These are phyloP conservation scores for Ilex asprella DNA, from an alignment of 257 asterid genomes.

Conservation along the genomic window DNA sequence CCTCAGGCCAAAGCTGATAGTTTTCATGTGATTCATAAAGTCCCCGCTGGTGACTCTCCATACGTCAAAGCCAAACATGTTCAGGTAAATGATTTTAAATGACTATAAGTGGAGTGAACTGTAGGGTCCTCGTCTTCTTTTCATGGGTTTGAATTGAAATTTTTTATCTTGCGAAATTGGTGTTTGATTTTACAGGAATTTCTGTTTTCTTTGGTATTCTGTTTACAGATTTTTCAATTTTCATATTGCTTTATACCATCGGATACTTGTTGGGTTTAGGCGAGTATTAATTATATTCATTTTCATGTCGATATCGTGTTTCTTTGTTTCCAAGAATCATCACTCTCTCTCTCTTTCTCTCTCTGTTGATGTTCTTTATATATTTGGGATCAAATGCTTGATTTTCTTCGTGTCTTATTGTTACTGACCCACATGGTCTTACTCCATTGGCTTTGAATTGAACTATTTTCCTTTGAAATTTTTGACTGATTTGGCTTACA, in stretches of 20 bases:
- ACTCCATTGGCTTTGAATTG: too few relatives aligned
- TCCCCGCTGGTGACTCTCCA: slow-evolving; percentile 87
- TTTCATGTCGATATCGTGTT: too few relatives aligned
- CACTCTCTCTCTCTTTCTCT: too few relatives aligned
- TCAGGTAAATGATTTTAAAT: slow-evolving; percentile 40
- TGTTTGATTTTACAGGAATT: background rate
- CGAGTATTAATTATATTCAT: too few relatives aligned
- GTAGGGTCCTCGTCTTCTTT: background rate
- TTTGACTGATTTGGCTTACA: too few relatives aligned
- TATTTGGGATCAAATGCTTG: too few relatives aligned
- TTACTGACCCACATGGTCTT: too few relatives aligned
- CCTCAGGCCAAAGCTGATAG: slow-evolving; percentile 24
- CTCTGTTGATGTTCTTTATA: too few relatives aligned
- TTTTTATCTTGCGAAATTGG: background rate
- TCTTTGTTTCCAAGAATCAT: too few relatives aligned
- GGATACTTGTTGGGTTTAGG: too few relatives aligned
- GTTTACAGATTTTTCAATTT: background rate
- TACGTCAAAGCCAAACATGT: slow-evolving; percentile 82
- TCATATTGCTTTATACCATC: background rate
- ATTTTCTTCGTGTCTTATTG: too few relatives aligned
- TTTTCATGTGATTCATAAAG: slow-evolving; percentile 65
- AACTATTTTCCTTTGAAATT: too few relatives aligned
- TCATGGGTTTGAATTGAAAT: background rate
- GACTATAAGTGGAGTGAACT: background rate
- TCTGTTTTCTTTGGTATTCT: background rate